Conservation (phyloP, 2,329 filamentous ascomycete genomes). For the Verticillium dahliae region DNA sequence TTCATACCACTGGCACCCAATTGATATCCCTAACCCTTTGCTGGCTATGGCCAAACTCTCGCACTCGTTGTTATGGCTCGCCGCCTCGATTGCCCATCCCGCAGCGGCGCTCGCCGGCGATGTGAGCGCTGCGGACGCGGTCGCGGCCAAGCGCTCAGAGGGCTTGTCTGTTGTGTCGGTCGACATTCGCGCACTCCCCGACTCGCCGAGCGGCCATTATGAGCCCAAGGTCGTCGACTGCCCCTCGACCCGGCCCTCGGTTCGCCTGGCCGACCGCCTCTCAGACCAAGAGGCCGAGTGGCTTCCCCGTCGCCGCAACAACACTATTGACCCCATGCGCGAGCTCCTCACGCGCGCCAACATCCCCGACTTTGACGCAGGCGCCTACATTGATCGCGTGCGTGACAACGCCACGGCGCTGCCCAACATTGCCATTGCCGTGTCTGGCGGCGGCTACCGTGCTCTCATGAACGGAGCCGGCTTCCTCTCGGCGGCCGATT, state of each 20-base stretch:
- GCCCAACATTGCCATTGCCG: conserved; percentile 58
- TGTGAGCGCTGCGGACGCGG: neutral
- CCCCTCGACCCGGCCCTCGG: conserved; percentile 59
- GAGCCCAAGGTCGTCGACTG: conserved; percentile 63
- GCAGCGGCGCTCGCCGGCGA: neutral
- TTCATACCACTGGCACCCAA: neutral
- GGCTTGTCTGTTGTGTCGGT: conserved; percentile 2
- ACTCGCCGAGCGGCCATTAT: conserved; percentile 54
- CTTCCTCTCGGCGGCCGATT: conserved; percentile 72
- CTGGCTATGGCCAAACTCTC: neutral
- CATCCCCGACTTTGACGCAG: conserved; percentile 74
- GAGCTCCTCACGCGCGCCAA: conserved; percentile 64
- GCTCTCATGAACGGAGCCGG: conserved; percentile 75
- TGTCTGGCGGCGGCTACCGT: conserved; percentile 74
- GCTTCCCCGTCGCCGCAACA: conserved; percentile 64
- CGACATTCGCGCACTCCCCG: conserved; percentile 24
- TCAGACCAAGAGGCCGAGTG: conserved; percentile 68
- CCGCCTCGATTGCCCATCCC: neutral
- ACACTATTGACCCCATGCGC: conserved; percentile 69
- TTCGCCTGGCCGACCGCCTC: conserved; percentile 57
- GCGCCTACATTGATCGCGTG: conserved; percentile 59
- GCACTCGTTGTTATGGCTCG: neutral
- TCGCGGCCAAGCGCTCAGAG: neutral
- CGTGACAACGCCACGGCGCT: conserved; percentile 57
- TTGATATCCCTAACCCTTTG: neutral